Evolutionary conservation across 2,329 filamentous ascomycete genomes (phyloP).

Genomic region (Allantophomopsis cytisporea): DNA sequence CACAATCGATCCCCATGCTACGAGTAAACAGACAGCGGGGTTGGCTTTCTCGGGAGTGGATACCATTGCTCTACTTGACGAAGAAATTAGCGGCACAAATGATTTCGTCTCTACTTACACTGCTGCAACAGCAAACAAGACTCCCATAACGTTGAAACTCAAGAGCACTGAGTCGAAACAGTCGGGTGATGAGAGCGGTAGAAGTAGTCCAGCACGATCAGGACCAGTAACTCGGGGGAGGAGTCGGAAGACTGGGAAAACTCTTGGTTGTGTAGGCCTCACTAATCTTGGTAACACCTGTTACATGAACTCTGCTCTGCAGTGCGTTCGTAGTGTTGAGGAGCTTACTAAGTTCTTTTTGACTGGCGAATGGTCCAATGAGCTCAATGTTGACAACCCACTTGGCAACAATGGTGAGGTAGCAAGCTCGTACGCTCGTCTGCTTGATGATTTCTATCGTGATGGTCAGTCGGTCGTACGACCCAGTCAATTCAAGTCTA

Average conservation of each 20-base stretch:
- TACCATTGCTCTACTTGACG: slow-evolving; percentile 73
- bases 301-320: slow-evolving; percentile 97
- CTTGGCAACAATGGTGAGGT: slow-evolving; percentile 77
- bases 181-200: slow-evolving; percentile 37
- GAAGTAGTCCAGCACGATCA: slow-evolving; percentile 51
- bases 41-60: slow-evolving; percentile 56
- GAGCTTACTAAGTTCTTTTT: slow-evolving; percentile 91
- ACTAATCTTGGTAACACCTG: slow-evolving; percentile 93
- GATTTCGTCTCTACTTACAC: slow-evolving; percentile 38
- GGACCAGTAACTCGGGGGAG: slow-evolving; percentile 58
- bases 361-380: slow-evolving; percentile 55
- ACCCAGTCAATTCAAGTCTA: slow-evolving; percentile 70
- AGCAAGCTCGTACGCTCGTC: slow-evolving; percentile 66
- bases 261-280: slow-evolving; percentile 67
- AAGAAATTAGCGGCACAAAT: slow-evolving; percentile 45
- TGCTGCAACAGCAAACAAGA: slow-evolving; percentile 5
- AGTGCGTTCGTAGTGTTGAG: slow-evolving; percentile 87
- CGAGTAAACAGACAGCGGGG: slow-evolving; percentile 55
- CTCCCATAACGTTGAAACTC: slow-evolving; percentile 7
- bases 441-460: slow-evolving; percentile 69
- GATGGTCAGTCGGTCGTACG: slow-evolving; percentile 52
- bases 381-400: slow-evolving; percentile 77
- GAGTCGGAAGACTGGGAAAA: slow-evolving; percentile 52
- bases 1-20: slow-evolving; percentile 63
- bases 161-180: slow-evolving; percentile 8